Base-by-base conservation (phyloP, 2,329 filamentous ascomycete species). In the Hypoxylon sp. region DNA sequence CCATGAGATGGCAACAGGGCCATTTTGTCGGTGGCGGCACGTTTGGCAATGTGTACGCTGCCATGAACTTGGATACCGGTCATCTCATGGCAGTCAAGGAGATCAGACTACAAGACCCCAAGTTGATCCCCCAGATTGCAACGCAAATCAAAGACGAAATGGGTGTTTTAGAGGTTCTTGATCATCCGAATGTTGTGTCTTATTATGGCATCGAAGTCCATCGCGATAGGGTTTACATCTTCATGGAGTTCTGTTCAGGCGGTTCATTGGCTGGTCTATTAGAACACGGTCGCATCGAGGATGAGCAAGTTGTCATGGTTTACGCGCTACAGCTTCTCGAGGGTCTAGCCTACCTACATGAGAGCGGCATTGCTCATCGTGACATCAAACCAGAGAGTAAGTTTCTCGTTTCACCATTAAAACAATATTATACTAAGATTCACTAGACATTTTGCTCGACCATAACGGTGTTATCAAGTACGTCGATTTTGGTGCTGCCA, bases 391-490 rank as follows among this genome's bases (percentile, higher is more conserved):
- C 95, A 71, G 96, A 98, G 80, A 97, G 92, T 94, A 82, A 86
- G 91, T 87, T 57, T n/a, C 37, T 44, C 10, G 6, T 5, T 42
- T n/a, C 26, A 59, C 55, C 47, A 54, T 68, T 69, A 71, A 65
- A 64, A 33, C 37, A 31, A 39, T 39, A n/a, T 14, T 17, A 57
- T 71, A 64, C 79, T 79, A 73, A 78, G 33, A 17, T 17, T 31
- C 47, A 13, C 29, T 66, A 94, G 93, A 99, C 77, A 96, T 99
- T 75, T 88, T 99, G 9, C 91, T 98, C 59, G 95, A 99, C 78
- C 94, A 98, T 82, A 97, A 97, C 76, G 96, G 96, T 73, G 94
- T 99, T 63, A 98, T 99, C 84, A 99, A 99, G 80, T 99, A 97
- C 78, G 96, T 99, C 73, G 96, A 99, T 78, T 99, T 99, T 80